Evolutionary conservation across 2,329 filamentous ascomycete genomes (phyloP), one percentile per base, ranked within the genome.

Genomic region (Alternaria gansuensis): DNA sequence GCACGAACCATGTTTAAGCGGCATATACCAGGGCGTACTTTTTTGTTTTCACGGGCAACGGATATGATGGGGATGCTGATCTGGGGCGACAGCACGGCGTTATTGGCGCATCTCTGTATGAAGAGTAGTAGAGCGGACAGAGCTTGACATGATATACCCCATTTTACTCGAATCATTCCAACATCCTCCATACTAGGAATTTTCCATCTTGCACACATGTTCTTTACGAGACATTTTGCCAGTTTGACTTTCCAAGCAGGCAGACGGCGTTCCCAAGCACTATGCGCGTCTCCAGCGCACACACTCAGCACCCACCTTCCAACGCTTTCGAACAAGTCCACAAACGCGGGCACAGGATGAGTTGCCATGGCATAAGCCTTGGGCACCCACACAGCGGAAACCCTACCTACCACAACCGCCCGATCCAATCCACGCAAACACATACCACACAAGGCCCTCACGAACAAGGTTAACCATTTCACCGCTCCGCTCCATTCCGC

Each of bases 61-160:
- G 59, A 51, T 51, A 59, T 46, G 50, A 45, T 48, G 54, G 48
- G 46, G 43, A 17, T 45, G 63, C 59, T 65, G 58, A 21, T 66
- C 62, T 59, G 59, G 59, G 46, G 64, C 28, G 59, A 67, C 63
- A 64, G 60, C 58, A 60, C 41, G 67, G 67, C 67, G 68, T 70
- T 67, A 31, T 61, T 53, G 51, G 34, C 17, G 11, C 24, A 24
- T 44, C 33, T 44, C 36, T 39, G 24, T 17, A 43, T 26, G 41
- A 49, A 51, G 54, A 26, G 28, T 29, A 46, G 40, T 33, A 46
- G 54, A 36, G 33, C 40, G 49, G 29, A 31, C 29, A 40, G 46
- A 54, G 61, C 51, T 54, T 52, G 49, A 58, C 57, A 67, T 62
- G 66, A 68, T 68, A 68, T 67, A 65, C 64, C 66, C 66, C 62